Evolutionary conservation across 306 rosid genomes (phyloP).

Genomic region (Sechiopsis laciniata): DNA sequence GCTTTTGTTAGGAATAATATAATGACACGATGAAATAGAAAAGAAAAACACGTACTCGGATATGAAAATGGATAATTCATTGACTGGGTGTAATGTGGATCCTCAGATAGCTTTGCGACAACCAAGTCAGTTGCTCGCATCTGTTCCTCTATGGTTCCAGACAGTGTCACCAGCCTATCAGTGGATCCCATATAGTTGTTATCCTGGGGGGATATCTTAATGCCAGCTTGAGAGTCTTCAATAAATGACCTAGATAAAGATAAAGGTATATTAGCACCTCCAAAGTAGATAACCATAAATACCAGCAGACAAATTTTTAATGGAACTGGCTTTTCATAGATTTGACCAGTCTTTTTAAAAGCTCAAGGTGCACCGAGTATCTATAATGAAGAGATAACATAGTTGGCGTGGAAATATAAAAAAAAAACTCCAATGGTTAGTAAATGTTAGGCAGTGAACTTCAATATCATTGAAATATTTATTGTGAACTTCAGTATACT

Average conservation of each 20-base stretch:
- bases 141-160: slow-evolving; percentile 91
- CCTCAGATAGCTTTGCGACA: slow-evolving; percentile 84
- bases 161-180: slow-evolving; percentile 88
- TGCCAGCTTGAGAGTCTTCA: slow-evolving; percentile 95
- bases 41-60: slow-evolving; percentile 55
- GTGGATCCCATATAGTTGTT: slow-evolving; percentile 79
- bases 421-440: no score
- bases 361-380: no score
- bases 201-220: slow-evolving; percentile 98
- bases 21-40: slow-evolving; percentile 3
- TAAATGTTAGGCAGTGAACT: no score
- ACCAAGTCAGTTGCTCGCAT: slow-evolving; percentile 81
- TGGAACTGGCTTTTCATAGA: no score
- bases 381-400: no score
- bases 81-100: slow-evolving; percentile 87
- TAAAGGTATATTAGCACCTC: slow-evolving; percentile 11
- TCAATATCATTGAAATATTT: no score
- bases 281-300: not conserved
- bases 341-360: no score
- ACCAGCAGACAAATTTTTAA: not conserved
- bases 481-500: no score
- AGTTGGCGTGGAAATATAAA: no score
- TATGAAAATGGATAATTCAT: slow-evolving; percentile 89
- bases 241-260: slow-evolving; percentile 71
- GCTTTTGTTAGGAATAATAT: not conserved